Conservation (phyloP, 225 moss, liverwort and hornwort species). For the Rhytidiadelphus loreus region DNA sequence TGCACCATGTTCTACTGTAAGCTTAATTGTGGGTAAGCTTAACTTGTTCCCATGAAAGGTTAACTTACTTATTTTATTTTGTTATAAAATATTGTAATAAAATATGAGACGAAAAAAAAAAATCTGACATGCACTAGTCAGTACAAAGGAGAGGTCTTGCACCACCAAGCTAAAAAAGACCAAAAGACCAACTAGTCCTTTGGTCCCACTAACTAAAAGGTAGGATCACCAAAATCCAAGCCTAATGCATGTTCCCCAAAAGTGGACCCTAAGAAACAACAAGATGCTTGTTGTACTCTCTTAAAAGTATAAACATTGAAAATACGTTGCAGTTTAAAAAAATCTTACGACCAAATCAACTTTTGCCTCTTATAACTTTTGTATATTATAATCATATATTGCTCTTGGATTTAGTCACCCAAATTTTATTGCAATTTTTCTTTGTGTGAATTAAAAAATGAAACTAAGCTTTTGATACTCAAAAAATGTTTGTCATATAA, state of each 20-base stretch:
- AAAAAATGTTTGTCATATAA: not conserved
- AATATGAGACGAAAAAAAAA: not conserved
- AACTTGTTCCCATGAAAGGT: not conserved
- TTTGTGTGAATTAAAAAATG: not conserved
- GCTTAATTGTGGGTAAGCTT: too few species aligned
- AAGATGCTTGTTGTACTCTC: not conserved
- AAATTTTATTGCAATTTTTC: not conserved
- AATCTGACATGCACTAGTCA: not conserved
- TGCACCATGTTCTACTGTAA: too few species aligned
- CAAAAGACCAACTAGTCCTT: not conserved
- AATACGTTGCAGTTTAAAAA: accelerated
- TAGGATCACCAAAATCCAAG: not conserved
- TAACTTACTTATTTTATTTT: too few species aligned
- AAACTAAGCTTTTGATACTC: not conserved
- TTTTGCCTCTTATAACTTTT: not conserved
- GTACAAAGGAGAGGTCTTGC: not conserved
- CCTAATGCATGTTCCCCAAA: accelerated
- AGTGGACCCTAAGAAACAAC: accelerated
- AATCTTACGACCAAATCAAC: not conserved
- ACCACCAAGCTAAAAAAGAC: not conserved
- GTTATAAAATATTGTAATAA: too few species aligned
- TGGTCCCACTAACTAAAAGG: accelerated
- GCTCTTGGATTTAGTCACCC: not conserved
- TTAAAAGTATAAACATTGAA: not conserved
- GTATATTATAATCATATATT: not conserved